These are phyloP conservation scores for Westerdykella ornata DNA, from an alignment of 2,329 filamentous ascomycete genomes.

Conservation along the genomic window DNA sequence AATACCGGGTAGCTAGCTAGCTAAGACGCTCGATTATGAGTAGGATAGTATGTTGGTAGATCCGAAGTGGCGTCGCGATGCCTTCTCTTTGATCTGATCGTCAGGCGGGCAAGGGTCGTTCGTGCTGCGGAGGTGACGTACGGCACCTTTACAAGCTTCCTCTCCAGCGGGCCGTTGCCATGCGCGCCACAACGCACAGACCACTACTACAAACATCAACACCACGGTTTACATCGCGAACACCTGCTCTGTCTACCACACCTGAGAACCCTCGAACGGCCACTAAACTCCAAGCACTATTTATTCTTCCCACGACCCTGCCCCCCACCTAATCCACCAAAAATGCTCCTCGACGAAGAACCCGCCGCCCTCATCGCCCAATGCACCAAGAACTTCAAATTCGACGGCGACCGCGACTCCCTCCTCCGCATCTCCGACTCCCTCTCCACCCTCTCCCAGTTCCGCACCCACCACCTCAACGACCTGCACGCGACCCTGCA, in stretches of 20 bases:
- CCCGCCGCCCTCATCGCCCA: conserved; percentile 70
- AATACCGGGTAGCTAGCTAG: too few species aligned
- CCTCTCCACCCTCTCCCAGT: conserved; percentile 72
- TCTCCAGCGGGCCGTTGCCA: conserved; percentile 20
- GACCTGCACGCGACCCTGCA: conserved; percentile 32
- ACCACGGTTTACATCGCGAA: conserved; percentile 18
- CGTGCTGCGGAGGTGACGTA: conserved; percentile 27
- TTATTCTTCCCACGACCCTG: too few species aligned
- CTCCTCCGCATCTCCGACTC: conserved; percentile 79
- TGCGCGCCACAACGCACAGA: conserved; percentile 20
- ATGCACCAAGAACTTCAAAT: conserved; percentile 93
- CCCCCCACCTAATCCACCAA: conserved; percentile 33
- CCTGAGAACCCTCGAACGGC: too few species aligned
- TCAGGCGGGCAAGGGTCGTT: conserved; percentile 10
- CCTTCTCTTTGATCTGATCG: not conserved
- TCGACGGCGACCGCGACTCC: conserved; percentile 75
- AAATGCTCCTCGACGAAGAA: conserved; percentile 91
- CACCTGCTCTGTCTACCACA: conserved; percentile 1
- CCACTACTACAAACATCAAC: conserved; percentile 29
- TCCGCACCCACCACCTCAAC: conserved; percentile 66
- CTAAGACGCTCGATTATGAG: too few species aligned
- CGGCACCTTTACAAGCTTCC: conserved; percentile 7
- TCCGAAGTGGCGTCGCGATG: too few species aligned
- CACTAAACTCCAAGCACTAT: too few species aligned
- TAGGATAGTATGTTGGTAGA: too few species aligned